These are phyloP conservation scores for Fraxinus xanthoxyloides DNA, from an alignment of 305 asterid genomes.

Conservation along the genomic window DNA sequence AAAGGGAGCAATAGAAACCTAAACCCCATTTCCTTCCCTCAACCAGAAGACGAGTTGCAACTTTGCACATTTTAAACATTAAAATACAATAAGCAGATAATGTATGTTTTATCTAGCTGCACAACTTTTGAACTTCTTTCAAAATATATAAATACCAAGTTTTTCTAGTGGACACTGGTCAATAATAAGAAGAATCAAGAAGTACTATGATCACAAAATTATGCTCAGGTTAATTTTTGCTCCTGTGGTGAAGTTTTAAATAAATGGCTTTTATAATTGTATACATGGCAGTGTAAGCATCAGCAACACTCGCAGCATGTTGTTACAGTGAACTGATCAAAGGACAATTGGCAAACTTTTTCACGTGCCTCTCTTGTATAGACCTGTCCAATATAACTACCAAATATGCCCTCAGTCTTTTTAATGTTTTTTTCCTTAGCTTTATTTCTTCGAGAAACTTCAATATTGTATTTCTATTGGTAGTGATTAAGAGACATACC, in stretches of 20 bases:
- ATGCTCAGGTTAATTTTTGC: not conserved
- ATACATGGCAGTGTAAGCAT: not conserved
- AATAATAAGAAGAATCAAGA: not conserved
- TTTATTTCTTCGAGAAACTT: not conserved
- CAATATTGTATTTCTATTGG: not conserved
- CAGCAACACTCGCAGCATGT: not conserved
- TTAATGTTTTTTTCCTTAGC: not conserved
- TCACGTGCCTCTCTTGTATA: not conserved
- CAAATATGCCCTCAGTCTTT: not conserved
- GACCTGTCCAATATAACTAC: not conserved
- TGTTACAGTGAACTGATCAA: not conserved
- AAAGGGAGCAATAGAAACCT: not conserved
- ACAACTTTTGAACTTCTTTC: not conserved
- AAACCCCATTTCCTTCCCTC: not conserved
- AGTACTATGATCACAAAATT: not conserved
- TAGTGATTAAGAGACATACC: slow-evolving; percentile 45
- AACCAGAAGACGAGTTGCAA: not conserved
- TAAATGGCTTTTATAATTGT: not conserved
- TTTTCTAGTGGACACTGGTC: not conserved
- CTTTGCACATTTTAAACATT: not conserved
- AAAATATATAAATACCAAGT: not conserved
- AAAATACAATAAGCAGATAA: not conserved
- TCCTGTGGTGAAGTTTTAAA: not conserved
- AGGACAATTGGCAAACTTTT: not conserved
- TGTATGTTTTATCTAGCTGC: not conserved